Evolutionary conservation across 768 basidiomycete species (phyloP), one percentile per base, ranked within the genome.

Genomic region (Lentinula lateritia): DNA sequence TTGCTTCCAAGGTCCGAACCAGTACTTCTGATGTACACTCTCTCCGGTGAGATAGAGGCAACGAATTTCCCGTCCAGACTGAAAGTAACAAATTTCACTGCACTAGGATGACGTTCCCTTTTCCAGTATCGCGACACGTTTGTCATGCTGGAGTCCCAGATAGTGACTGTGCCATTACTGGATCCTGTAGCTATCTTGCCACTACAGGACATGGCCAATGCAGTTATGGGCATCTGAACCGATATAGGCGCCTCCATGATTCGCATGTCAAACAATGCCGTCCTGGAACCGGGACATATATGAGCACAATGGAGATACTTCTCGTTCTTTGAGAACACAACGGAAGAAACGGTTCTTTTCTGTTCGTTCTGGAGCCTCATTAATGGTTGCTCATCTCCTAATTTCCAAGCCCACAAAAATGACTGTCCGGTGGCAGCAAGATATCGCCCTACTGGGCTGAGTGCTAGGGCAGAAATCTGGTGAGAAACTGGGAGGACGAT

Each of bases 131-230:
- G 58, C 10, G 36, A 15, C 12, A 59, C 58, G 3, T 20, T 18
- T 5, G 20, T 46, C 58, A 59, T 59, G 32, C 23, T 59, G 12
- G 58, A 36, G 35, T 60, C 43, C 59, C 59, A 60, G 18, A 60
- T 43, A 9, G 50, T 15, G 15, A 60, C 59, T 39, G 16, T 15
- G 12, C 59, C 59, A 16, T 39, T 42, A 36, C 28, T 41, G 18
- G 50, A 52, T 12, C 59, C 59, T 13, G 59, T 52, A 23, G 59
- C 59, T n/a, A 60, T 50, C 23, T 16, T 38, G 34, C 59, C 59
- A 52, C 41, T 34, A 9, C 18, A 52, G 8, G 59, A 60, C 18
- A 60, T 52, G 20, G 59, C 36, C 9, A 60, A 18, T 9, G 59
- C 35, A 28, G 50, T 52, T 5, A 60, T 38, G 8, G 36, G 59